Conservation (phyloP, 2,329 filamentous ascomycete genomes). For the Lomentospora prolificans region DNA sequence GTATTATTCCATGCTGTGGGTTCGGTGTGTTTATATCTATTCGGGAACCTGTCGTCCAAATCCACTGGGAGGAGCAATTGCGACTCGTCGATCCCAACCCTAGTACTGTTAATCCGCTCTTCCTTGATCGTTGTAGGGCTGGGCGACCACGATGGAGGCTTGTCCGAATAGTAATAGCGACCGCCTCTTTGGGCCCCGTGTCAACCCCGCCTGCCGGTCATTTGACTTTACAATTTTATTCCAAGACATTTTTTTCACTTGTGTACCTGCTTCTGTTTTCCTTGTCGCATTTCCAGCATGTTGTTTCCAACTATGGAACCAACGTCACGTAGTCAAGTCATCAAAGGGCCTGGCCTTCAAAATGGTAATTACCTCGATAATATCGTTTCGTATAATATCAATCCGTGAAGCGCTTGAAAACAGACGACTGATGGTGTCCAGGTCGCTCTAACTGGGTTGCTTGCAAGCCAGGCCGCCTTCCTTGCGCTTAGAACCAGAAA, state of each 20-base stretch:
- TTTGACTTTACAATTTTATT: slow-evolving; percentile 41
- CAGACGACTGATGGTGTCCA: neutral
- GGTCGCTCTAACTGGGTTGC: slow-evolving; percentile 8
- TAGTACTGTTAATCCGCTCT: neutral
- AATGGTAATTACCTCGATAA: slow-evolving; percentile 17
- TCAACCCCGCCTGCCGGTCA: neutral
- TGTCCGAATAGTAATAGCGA: neutral
- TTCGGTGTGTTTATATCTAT: neutral
- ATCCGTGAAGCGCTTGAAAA: neutral
- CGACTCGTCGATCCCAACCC: neutral
- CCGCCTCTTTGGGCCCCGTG: neutral
- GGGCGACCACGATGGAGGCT: neutral
- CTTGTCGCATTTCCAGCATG: slow-evolving; percentile 15
- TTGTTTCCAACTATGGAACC: slow-evolving; percentile 20
- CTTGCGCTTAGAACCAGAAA: slow-evolving; percentile 12
- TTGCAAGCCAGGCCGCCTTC: slow-evolving; percentile 13
- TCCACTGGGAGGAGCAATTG: no score
- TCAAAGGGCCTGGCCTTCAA: slow-evolving; percentile 22
- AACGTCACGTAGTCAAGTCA: slow-evolving; percentile 24
- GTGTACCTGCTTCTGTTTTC: slow-evolving; percentile 31
- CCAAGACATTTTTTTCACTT: slow-evolving; percentile 33
- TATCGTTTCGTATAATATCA: neutral
- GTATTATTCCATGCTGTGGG: neutral
- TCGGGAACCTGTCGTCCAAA: neutral
- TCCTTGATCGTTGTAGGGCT: neutral